These are phyloP conservation scores for California macrophylla DNA, from an alignment of 441 rosid species.

Conservation along the genomic window DNA sequence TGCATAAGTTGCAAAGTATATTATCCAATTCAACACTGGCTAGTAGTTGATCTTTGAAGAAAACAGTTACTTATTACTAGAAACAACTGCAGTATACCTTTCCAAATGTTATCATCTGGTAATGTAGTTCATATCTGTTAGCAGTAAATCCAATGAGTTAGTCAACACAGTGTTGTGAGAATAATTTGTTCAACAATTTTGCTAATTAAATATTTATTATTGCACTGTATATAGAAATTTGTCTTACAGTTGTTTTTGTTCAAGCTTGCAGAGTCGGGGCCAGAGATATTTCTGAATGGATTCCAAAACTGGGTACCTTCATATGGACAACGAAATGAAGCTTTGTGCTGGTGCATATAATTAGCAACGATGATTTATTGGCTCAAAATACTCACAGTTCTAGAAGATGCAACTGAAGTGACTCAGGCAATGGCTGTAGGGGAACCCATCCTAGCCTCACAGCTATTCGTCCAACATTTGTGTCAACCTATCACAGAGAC, in stretches of 20 bases:
- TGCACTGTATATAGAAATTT: constrained; percentile 9
- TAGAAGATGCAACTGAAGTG: constrained; percentile 85
- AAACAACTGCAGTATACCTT: constrained; percentile 44
- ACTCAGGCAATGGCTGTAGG: constrained; percentile 86
- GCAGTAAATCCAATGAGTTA: constrained; percentile 10
- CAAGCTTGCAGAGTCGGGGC: constrained; percentile 97
- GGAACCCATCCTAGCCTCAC: constrained; percentile 99
- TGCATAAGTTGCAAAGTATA: constrained; percentile 33
- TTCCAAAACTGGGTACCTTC: constrained; percentile 85
- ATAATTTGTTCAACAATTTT: constrained; percentile 9
- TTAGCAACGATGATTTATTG: constrained; percentile 8
- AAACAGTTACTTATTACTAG: constrained; percentile 5
- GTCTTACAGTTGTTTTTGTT: constrained; percentile 73
- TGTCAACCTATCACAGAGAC: constrained; percentile 65
- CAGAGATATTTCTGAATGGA: constrained; percentile 89
- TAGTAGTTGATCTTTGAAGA: neutral
- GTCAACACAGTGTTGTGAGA: constrained; percentile 9
- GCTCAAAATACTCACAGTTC: constrained; percentile 57
- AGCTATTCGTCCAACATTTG: constrained; percentile 95
- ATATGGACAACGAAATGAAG: constrained; percentile 15
- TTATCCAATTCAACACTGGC: constrained; percentile 16
- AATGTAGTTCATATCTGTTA: constrained; percentile 87
- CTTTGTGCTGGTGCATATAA: constrained; percentile 5
- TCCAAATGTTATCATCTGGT: constrained; percentile 96
- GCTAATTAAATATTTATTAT: constrained; percentile 6